phyloP scores from a whole-genome alignment of 306 rosid species.

The Chamaecrista fasciculata region DNA sequence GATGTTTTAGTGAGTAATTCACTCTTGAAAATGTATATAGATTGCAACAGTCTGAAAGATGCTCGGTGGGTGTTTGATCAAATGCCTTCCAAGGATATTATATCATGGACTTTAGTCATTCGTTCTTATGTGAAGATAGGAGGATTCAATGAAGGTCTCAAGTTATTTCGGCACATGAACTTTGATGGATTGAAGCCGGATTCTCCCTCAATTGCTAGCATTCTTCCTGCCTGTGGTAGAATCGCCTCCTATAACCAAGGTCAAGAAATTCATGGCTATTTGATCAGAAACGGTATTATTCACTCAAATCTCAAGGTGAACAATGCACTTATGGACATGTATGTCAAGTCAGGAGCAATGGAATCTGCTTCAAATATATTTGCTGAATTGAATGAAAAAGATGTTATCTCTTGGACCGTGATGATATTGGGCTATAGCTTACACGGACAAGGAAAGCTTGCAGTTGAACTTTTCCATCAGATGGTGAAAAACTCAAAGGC shows the following conservation, averaged over 20 bases:
- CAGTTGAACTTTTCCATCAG: constrained; percentile 46
- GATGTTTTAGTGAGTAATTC: constrained; percentile 60
- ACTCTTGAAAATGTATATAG: constrained; percentile 64
- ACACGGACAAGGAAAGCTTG: constrained; percentile 59
- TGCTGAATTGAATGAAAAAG: constrained; percentile 39
- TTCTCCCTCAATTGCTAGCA: constrained; percentile 41
- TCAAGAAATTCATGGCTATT: constrained; percentile 61
- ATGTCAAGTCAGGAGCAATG: constrained; percentile 63
- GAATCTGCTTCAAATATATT: constrained; percentile 51
- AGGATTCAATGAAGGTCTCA: constrained; percentile 59
- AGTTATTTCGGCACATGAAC: constrained; percentile 56
- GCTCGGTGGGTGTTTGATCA: constrained; percentile 46
- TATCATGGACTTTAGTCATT: constrained; percentile 63
- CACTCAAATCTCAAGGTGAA: constrained; percentile 45
- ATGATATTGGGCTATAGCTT: constrained; percentile 63
- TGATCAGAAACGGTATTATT: constrained; percentile 46
- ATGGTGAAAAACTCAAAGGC: constrained; percentile 38
- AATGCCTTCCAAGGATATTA: constrained; percentile 53
- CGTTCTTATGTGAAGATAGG: constrained; percentile 55
- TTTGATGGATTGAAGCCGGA: constrained; percentile 51
- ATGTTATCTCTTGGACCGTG: constrained; percentile 60
- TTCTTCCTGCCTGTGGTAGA: constrained; percentile 78
- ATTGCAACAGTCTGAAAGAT: constrained; percentile 47
- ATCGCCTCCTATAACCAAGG: constrained; percentile 57
- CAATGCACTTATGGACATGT: constrained; percentile 70